Conservation (phyloP, 768 basidiomycete genomes). For the Mycena amicta region DNA sequence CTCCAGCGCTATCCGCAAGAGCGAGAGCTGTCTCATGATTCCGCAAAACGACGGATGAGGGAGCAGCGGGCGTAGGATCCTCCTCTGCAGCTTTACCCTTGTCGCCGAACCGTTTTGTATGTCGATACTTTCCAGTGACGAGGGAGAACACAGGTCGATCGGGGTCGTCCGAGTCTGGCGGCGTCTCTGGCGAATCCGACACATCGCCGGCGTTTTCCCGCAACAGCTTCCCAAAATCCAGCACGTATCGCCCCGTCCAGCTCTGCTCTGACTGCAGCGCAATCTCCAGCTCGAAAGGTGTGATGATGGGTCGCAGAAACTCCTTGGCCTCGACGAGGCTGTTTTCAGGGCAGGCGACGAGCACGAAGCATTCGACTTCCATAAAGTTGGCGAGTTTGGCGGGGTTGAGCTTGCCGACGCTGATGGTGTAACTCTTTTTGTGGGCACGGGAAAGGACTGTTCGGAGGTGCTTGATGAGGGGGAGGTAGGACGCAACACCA, state of each 20-base stretch:
- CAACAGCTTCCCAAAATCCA: slow-evolving; percentile 73
- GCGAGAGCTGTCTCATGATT: slow-evolving; percentile 66
- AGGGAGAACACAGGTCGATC: slow-evolving; percentile 86
- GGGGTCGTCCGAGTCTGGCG: slow-evolving; percentile 40
- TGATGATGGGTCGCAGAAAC: slow-evolving; percentile 88
- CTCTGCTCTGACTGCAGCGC: slow-evolving; percentile 70
- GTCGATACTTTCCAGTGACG: slow-evolving; percentile 82
- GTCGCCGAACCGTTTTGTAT: slow-evolving; percentile 67
- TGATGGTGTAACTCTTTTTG: slow-evolving; percentile 94
- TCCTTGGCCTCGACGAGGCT: slow-evolving; percentile 86
- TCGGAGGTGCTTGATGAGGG: slow-evolving; percentile 83
- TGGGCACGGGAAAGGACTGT: slow-evolving; percentile 59
- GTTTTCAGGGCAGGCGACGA: slow-evolving; percentile 95
- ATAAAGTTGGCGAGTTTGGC: slow-evolving; percentile 94
- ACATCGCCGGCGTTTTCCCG: too few species aligned
- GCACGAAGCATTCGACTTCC: slow-evolving; percentile 94
- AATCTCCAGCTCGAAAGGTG: slow-evolving; percentile 87
- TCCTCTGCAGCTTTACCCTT: slow-evolving; percentile 21
- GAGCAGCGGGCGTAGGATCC: slow-evolving; percentile 22
- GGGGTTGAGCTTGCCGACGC: slow-evolving; percentile 93
- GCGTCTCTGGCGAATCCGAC: slow-evolving; percentile 9
- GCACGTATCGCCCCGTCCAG: slow-evolving; percentile 79
- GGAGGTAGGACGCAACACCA: slow-evolving; percentile 87
- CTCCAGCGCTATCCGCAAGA: slow-evolving; percentile 70
- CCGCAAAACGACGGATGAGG: slow-evolving; percentile 56